Evolutionary conservation across 768 basidiomycete genomes (phyloP), one percentile per base, ranked within the genome.

Genomic region (Suillus variegatus): DNA sequence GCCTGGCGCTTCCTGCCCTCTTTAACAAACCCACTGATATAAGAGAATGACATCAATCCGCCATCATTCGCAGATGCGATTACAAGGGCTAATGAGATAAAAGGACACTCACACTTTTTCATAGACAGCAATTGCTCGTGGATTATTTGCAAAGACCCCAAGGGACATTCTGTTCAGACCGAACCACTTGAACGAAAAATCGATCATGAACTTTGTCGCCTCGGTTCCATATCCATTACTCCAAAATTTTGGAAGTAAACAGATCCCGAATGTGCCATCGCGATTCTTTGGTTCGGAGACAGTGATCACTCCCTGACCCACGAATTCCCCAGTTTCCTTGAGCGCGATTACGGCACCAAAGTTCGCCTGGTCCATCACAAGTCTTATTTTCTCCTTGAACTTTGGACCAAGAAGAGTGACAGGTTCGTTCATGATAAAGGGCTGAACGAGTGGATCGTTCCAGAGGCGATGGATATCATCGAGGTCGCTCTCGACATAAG

Each of bases 191-290:
- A 84, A 84, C 28, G 74, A 74, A 63, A 82, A 73, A 38, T 82
- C 79, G 14, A 82, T 68, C 41, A 83, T 69, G 67, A 81, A 84
- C 40, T 68, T 69, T 58, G 78, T 77, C 55, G 76, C 76, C 60
- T 84, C 81, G 40, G 72, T 77, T 4, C 82, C 82, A 62, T 78
- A 83, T 1, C 82, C 82, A 20, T 74, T 72, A 14, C 73, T 70
- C 79, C 82, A 81, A 61, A 77, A 78, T 62, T 71, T 44, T 3
- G 71, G 70, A 12, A 54, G 58, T 18, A 81, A 67, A 49, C 74
- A 75, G 57, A 81, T 74, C 2, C 75, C 73, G 40, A 78, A 73
- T 36, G 67, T 66, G 60, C 77, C 77, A 62, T 78, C 73, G 66
- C 75, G 70, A 43, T 78, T 69, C 67, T 68, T 68, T 7, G 73